Evolutionary conservation across 208 protist genomes (phyloP).

Genomic region (Trichomonas vaginalis): DNA sequence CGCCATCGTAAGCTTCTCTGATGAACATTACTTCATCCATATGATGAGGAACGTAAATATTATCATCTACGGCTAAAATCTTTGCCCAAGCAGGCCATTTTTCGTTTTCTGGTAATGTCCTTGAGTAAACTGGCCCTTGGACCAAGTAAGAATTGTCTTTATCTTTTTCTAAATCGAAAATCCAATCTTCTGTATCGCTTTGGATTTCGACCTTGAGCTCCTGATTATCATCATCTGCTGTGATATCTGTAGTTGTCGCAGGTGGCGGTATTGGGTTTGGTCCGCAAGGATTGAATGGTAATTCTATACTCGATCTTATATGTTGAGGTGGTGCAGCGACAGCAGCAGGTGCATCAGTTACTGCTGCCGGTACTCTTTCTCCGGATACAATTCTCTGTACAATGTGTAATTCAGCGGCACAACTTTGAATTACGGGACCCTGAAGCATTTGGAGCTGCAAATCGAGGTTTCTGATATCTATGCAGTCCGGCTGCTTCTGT

Average conservation of each 20-base stretch:
- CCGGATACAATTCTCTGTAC: not conserved
- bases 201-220: not conserved
- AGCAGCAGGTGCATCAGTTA: not conserved
- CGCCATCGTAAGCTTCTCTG: not conserved
- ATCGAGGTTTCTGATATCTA: not conserved
- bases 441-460: not conserved
- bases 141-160: not conserved
- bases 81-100: not conserved
- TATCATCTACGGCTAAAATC: not conserved
- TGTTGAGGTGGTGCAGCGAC: not conserved
- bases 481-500: not conserved
- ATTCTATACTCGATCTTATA: not conserved
- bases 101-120: not conserved
- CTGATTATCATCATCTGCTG: not conserved
- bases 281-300: not conserved
- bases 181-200: not conserved
- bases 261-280: not conserved
- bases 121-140: not conserved
- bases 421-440: not conserved
- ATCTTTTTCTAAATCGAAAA: not conserved
- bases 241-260: not conserved
- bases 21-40: slow-evolving; percentile 4
- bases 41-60: not conserved
- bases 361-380: not conserved
- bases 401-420: not conserved